These are phyloP conservation scores for Annulohypoxylon moriforme DNA, from an alignment of 495 filamentous ascomycete species.

Conservation along the genomic window DNA sequence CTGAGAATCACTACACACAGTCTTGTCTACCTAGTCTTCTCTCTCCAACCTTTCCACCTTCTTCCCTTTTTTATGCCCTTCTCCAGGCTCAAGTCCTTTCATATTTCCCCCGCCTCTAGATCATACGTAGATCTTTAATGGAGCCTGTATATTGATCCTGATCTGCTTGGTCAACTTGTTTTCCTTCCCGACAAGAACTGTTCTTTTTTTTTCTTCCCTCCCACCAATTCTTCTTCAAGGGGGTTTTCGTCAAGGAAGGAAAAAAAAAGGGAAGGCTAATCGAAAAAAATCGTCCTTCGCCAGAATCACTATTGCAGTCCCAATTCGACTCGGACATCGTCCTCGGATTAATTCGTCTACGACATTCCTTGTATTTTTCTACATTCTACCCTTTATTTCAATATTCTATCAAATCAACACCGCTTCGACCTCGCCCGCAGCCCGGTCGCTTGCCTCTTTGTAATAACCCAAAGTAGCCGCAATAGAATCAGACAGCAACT, in stretches of 20 bases:
- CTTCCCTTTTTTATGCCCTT: conserved; percentile 52
- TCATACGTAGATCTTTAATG: conserved; percentile 67
- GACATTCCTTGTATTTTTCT: conserved; percentile 43
- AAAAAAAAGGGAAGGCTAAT: conserved; percentile 36
- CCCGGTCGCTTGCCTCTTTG: conserved; percentile 41
- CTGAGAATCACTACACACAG: conserved; percentile 48
- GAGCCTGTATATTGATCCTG: conserved; percentile 64
- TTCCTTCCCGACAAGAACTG: conserved; percentile 33
- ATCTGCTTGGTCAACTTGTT: conserved; percentile 49
- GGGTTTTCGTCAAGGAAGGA: conserved; percentile 42
- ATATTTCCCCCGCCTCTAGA: conserved; percentile 47
- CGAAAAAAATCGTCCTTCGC: conserved; percentile 32
- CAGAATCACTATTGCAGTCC: conserved; percentile 26
- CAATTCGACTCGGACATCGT: conserved; percentile 39
- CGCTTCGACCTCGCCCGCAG: conserved; percentile 23
- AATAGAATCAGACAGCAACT: conserved; percentile 13
- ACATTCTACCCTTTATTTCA: conserved; percentile 31
- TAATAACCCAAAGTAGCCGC: conserved; percentile 37
- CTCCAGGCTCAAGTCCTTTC: conserved; percentile 53
- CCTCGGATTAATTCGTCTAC: conserved; percentile 33
- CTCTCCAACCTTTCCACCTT: conserved; percentile 50
- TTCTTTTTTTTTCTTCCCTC: conserved; percentile 50
- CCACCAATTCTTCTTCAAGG: conserved; percentile 48
- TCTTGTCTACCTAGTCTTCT: conserved; percentile 17
- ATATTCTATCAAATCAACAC: conserved; percentile 33